These are phyloP conservation scores for Oidiodendron maius DNA, from an alignment of 495 filamentous ascomycete genomes.

Conservation along the genomic window DNA sequence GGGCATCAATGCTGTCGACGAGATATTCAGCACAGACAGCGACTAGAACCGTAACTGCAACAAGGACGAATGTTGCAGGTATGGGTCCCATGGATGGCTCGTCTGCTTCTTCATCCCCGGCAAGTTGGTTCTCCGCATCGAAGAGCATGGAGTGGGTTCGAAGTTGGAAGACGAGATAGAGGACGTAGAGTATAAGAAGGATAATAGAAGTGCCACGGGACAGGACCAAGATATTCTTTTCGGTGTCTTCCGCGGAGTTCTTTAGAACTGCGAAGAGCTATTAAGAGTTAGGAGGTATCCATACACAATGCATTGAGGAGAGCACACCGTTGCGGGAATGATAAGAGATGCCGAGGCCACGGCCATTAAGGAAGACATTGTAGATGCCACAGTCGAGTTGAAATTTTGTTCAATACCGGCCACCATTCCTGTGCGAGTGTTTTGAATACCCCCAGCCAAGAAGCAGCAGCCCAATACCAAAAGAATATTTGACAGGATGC, in stretches of 20 bases:
- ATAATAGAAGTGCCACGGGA: conserved; percentile 91
- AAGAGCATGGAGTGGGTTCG: conserved; percentile 76
- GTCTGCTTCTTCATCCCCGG: conserved; percentile 32
- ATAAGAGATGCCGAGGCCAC: conserved; percentile 88
- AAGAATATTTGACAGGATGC: conserved; percentile 91
- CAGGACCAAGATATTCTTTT: conserved; percentile 67
- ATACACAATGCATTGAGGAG: conserved; percentile 33
- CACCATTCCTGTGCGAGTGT: conserved; percentile 37
- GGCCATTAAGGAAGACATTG: conserved; percentile 94
- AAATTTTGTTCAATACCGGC: conserved; percentile 62
- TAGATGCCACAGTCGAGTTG: conserved; percentile 83
- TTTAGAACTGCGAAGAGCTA: conserved; percentile 16
- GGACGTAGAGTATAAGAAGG: conserved; percentile 76
- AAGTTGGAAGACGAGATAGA: conserved; percentile 91
- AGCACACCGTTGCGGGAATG: conserved; percentile 77
- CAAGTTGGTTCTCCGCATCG: conserved; percentile 49
- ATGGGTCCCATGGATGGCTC: conserved; percentile 59
- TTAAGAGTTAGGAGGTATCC: conserved; percentile 12
- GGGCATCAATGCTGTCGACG: conserved; percentile 84
- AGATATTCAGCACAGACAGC: conserved; percentile 90
- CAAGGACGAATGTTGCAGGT: conserved; percentile 66
- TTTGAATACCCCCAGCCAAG: conserved; percentile 72
- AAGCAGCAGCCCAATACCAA: conserved; percentile 97
- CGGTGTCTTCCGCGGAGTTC: conserved; percentile 31
- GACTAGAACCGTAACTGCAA: conserved; percentile 77